Conservation (phyloP, 2,329 filamentous ascomycete species). For the Volutella citrinella region DNA sequence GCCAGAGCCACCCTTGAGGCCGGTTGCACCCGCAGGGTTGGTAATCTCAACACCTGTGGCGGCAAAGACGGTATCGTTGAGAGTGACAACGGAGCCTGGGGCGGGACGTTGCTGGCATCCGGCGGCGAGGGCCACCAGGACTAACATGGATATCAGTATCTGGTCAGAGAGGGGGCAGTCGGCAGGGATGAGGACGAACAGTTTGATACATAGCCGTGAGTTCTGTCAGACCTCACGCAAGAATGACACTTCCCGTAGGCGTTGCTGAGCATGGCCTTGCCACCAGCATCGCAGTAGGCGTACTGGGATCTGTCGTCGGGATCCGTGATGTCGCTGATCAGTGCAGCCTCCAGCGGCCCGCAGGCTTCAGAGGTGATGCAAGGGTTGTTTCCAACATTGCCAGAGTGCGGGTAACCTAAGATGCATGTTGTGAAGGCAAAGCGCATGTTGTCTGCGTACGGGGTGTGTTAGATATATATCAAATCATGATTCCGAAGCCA, state of each 20-base stretch:
- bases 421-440: conserved; percentile 52
- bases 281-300: conserved; percentile 44
- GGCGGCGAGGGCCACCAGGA: conserved; percentile 48
- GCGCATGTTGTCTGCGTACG: conserved; percentile 56
- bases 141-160: conserved; percentile 27
- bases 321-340: conserved; percentile 39
- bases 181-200: conserved; percentile 37
- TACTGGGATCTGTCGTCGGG: conserved; percentile 35
- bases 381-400: conserved; percentile 41
- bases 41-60: conserved; percentile 28
- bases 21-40: conserved; percentile 27
- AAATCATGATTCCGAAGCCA: no score
- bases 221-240: conserved; percentile 43
- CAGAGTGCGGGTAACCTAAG: conserved; percentile 49
- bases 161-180: background rate
- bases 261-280: conserved; percentile 30
- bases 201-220: conserved; percentile 46
- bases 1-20: conserved; percentile 7
- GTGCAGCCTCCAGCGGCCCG: conserved; percentile 38
- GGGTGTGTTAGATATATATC: no score
- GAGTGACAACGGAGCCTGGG: conserved; percentile 32
- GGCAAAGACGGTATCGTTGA: conserved; percentile 46
- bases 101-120: conserved; percentile 48
- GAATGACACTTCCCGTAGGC: conserved; percentile 39
- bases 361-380: conserved; percentile 52